Evolutionary conservation across 345 rosid genomes (phyloP).

Genomic region (Gossypium thurberi): DNA sequence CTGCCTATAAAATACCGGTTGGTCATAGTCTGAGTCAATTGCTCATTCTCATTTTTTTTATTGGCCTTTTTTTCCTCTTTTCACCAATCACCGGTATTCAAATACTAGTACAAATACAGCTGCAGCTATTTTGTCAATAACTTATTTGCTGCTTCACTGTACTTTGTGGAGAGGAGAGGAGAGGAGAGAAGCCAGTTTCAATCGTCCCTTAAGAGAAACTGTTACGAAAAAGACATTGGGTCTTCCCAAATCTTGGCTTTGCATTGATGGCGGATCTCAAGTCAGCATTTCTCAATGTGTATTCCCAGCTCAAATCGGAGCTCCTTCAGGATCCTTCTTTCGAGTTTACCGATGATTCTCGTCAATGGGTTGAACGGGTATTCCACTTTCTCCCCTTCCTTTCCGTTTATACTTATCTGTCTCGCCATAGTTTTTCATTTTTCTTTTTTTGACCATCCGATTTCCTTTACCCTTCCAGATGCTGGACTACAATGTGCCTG

Average conservation of each 20-base stretch:
- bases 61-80: background rate
- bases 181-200: background rate
- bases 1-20: background rate
- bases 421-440: background rate
- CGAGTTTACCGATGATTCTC: slow-evolving; percentile 66
- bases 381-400: background rate
- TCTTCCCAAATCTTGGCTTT: background rate
- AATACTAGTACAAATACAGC: background rate
- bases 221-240: background rate
- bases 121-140: background rate
- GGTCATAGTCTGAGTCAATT: background rate
- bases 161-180: background rate
- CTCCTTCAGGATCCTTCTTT: slow-evolving; percentile 79
- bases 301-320: slow-evolving; percentile 54
- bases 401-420: background rate
- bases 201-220: background rate
- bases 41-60: background rate
- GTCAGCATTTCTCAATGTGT: slow-evolving; percentile 53
- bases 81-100: background rate
- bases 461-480: slow-evolving; percentile 14
- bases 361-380: slow-evolving; percentile 78
- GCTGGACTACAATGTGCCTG: slow-evolving; percentile 21
- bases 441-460: slow-evolving; percentile 1
- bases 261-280: slow-evolving; percentile 66
- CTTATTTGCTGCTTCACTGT: background rate